Conservation (phyloP, 2,329 filamentous ascomycete genomes). For the Xylariaceae sp. region DNA sequence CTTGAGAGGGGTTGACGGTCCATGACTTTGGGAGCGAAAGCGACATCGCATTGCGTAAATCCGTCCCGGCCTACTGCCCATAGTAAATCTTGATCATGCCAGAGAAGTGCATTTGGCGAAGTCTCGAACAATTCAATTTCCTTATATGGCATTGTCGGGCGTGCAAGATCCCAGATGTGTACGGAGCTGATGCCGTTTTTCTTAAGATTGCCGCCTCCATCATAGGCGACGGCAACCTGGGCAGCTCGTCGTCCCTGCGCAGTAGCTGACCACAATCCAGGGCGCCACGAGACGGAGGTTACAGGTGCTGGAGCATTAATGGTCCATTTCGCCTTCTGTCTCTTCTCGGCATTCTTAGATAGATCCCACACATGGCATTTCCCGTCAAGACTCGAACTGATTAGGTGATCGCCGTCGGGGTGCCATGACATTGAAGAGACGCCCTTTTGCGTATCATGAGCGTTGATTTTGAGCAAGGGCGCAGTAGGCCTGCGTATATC, state of each 20-base stretch:
- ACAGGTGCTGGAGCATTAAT: slow-evolving; percentile 68
- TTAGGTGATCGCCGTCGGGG: slow-evolving; percentile 69
- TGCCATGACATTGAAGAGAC: slow-evolving; percentile 71
- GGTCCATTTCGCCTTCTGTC: slow-evolving; percentile 69
- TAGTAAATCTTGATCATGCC: slow-evolving; percentile 69
- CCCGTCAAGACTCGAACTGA: slow-evolving; percentile 68
- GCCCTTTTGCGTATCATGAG: slow-evolving; percentile 61
- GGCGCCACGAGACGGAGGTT: slow-evolving; percentile 66
- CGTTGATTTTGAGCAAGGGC: slow-evolving; percentile 65
- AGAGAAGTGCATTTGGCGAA: slow-evolving; percentile 64
- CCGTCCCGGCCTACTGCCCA: slow-evolving; percentile 71
- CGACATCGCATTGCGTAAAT: slow-evolving; percentile 70
- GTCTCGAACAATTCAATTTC: slow-evolving; percentile 67
- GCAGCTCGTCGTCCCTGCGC: slow-evolving; percentile 65
- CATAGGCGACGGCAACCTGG: slow-evolving; percentile 68
- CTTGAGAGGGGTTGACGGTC: slow-evolving; percentile 68
- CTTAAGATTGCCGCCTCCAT: slow-evolving; percentile 59
- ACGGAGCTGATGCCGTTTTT: slow-evolving; percentile 64
- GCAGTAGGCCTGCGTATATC: slow-evolving; percentile 62
- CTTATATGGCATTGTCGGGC: slow-evolving; percentile 71
- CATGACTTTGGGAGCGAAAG: slow-evolving; percentile 67
- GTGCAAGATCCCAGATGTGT: slow-evolving; percentile 73
- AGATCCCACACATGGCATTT: slow-evolving; percentile 72
- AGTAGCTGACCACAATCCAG: slow-evolving; percentile 69
- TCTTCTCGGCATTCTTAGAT: slow-evolving; percentile 63